Evolutionary conservation across 495 filamentous ascomycete species (phyloP), one percentile per base, ranked within the genome.

Genomic region (Letharia lupina): DNA sequence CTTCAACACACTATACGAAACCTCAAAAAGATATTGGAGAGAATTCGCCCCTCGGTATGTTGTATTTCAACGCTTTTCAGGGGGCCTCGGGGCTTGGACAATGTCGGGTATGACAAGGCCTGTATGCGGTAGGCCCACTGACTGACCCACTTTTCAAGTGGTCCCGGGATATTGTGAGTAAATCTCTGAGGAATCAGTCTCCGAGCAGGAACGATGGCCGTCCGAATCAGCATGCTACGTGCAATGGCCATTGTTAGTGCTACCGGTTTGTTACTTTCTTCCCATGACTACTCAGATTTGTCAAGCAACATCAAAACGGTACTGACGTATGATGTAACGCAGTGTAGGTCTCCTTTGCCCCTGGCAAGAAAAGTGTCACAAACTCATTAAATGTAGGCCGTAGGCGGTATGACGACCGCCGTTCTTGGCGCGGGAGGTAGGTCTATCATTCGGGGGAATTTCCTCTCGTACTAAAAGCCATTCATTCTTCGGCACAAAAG

Each of bases 401-500:
- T 66, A 0, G 58, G 44, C 16, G 44, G 65, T 44, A 23, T 62
- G 18, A 28, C 44, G 31, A 31, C 39, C 12, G 58, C 45, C 4
- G 5, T 62, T 3, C 4, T 54, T 10, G 39, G 37, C 7, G 35
- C 42, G n/a, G 7, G 48, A 7, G 18, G 62, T 64, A 23, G 37
- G 41, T 33, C 28, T 5, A n/a, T 18, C 28, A 10, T 33, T 9
- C 41, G 31, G 28, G 5, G 2, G 2, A 20, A 28, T 28, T 12
- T 50, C n/a, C 23, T 50, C 33, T 35, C 28, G 7, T 41, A 35
- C 50, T 28, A 37, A 33, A 42, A 16, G 2, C 4, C 10, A 23
- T 20, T 13, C 8, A 61, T 58, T 61, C 8, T 66, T 66, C 37
- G 58, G 64, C n/a, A 66, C 64, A 10, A 58, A 58, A 41, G 23